Evolutionary conservation across 2,329 filamentous ascomycete genomes (phyloP).

Genomic region (Botrytis medusae): DNA sequence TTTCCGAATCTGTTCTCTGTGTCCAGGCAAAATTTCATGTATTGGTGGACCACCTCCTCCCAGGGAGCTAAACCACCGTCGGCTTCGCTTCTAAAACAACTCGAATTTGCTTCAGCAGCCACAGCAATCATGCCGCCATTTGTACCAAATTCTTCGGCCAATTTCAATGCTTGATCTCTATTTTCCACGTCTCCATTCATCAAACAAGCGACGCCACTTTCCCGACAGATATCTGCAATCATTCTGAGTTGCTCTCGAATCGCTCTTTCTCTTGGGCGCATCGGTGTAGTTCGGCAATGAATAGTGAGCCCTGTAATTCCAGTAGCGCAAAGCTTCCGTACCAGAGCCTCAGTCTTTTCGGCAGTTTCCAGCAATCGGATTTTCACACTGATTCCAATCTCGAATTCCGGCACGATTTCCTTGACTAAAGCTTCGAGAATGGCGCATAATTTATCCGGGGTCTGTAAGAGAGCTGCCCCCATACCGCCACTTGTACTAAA

Average conservation of each 20-base stretch:
- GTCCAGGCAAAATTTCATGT: slow-evolving; percentile 69
- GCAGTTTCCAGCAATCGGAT: slow-evolving; percentile 82
- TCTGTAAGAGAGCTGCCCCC: slow-evolving; percentile 86
- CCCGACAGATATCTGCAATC: slow-evolving; percentile 76
- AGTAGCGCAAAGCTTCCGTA: slow-evolving; percentile 75
- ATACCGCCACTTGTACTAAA: slow-evolving; percentile 94
- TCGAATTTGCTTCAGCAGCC: slow-evolving; percentile 85
- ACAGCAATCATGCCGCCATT: slow-evolving; percentile 98
- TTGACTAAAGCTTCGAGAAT: slow-evolving; percentile 83
- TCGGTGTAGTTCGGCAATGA: slow-evolving; percentile 93
- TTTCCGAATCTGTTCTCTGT: slow-evolving; percentile 87
- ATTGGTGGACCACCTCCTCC: slow-evolving; percentile 74
- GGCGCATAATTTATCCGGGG: slow-evolving; percentile 76
- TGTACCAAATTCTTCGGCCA: slow-evolving; percentile 77
- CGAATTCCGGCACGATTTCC: slow-evolving; percentile 71
- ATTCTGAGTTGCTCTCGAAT: slow-evolving; percentile 84
- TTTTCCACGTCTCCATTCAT: slow-evolving; percentile 92
- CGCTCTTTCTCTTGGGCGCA: slow-evolving; percentile 86
- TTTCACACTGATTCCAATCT: slow-evolving; percentile 96
- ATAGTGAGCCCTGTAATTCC: slow-evolving; percentile 91
- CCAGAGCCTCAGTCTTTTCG: slow-evolving; percentile 73
- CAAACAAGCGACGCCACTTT: slow-evolving; percentile 84
- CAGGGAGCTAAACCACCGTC: slow-evolving; percentile 73
- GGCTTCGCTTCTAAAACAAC: slow-evolving; percentile 70
- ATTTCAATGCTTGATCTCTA: slow-evolving; percentile 66